Percentiles rank a stretch among this genome's conserved stretches.
phyloP scores from a whole-genome alignment of 1,139 yeast genomes.

The Insectozyma bohioensis region DNA sequence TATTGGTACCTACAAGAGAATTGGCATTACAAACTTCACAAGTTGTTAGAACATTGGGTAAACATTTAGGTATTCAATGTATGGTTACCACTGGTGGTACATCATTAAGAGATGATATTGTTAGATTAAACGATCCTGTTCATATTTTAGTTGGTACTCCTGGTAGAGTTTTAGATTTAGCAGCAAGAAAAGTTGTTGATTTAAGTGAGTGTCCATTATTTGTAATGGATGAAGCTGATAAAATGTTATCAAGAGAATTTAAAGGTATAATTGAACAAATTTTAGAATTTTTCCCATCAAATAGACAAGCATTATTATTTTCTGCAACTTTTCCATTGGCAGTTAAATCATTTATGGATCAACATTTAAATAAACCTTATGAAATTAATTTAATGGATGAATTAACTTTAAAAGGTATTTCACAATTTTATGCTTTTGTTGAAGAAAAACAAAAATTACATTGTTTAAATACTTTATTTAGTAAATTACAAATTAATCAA shows the following conservation, averaged over 20 bases:
- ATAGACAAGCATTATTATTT: constrained; percentile 83
- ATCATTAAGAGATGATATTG: constrained; percentile 85
- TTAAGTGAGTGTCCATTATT: constrained; percentile 84
- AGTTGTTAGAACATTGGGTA: constrained; percentile 95
- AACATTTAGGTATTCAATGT: constrained; percentile 87
- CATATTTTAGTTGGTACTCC: constrained; percentile 93
- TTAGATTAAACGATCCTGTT: constrained; percentile 89
- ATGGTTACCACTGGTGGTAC: constrained; percentile 99
- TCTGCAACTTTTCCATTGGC: constrained; percentile 96
- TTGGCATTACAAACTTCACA: constrained; percentile 96
- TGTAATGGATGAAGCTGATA: constrained; percentile 99
- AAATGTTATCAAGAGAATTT: constrained; percentile 90
- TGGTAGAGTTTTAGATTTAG: constrained; percentile 94
- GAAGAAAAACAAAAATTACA: constrained; percentile 96
- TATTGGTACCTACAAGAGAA: constrained; percentile 92
- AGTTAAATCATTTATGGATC: constrained; percentile 90
- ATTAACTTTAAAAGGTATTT: constrained; percentile 90
- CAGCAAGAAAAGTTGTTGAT: constrained; percentile 84
- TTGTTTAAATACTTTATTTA: constrained; percentile 90
- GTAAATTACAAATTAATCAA: constrained; percentile 93
- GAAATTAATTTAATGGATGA: constrained; percentile 98
- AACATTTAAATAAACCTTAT: constrained; percentile 86
- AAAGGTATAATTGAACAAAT: constrained; percentile 87
- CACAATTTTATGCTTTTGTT: constrained; percentile 96
- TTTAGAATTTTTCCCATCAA: constrained; percentile 73